A percentile compares a stretch with the other conserved stretches of the same genome.
phyloP scores from a whole-genome alignment of 2,329 filamentous ascomycete genomes.

The Colletotrichum tofieldiae region DNA sequence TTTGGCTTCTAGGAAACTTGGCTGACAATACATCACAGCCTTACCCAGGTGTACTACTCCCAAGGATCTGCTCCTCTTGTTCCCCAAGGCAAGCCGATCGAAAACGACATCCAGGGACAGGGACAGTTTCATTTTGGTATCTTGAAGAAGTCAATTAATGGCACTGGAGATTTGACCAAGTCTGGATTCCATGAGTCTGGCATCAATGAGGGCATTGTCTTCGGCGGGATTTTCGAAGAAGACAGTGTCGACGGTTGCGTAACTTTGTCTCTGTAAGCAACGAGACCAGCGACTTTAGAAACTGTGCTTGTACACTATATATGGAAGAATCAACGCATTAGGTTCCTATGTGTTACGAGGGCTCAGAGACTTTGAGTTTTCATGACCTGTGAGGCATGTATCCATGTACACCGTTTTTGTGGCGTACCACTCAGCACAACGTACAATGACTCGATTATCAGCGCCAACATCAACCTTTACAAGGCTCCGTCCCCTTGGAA shows the following conservation, averaged over 20 bases:
- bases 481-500: background rate
- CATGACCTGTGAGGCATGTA: background rate
- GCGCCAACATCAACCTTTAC: background rate
- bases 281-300: background rate
- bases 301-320: background rate
- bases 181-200: slow-evolving; percentile 63
- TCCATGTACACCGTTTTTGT: background rate
- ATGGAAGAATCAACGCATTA: background rate
- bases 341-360: too few relatives aligned
- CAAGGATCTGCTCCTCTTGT: slow-evolving; percentile 60
- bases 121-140: slow-evolving; percentile 76
- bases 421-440: too few relatives aligned
- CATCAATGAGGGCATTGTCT: slow-evolving; percentile 68
- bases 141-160: slow-evolving; percentile 71
- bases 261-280: slow-evolving; percentile 14
- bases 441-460: too few relatives aligned
- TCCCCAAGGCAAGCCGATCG: slow-evolving; percentile 60
- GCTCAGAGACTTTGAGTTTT: too few relatives aligned
- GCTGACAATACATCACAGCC: slow-evolving; percentile 54
- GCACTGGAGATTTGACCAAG: slow-evolving; percentile 59
- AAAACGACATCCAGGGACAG: slow-evolving; percentile 68
- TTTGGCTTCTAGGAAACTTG: accelerated
- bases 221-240: slow-evolving; percentile 68
- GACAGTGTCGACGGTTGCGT: slow-evolving; percentile 54
- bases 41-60: slow-evolving; percentile 72